A percentile compares a stretch with the other conserved stretches of the same genome.
phyloP scores from a whole-genome alignment of 2,329 filamentous ascomycete genomes.

The Chrysosporium keratinophilum region DNA sequence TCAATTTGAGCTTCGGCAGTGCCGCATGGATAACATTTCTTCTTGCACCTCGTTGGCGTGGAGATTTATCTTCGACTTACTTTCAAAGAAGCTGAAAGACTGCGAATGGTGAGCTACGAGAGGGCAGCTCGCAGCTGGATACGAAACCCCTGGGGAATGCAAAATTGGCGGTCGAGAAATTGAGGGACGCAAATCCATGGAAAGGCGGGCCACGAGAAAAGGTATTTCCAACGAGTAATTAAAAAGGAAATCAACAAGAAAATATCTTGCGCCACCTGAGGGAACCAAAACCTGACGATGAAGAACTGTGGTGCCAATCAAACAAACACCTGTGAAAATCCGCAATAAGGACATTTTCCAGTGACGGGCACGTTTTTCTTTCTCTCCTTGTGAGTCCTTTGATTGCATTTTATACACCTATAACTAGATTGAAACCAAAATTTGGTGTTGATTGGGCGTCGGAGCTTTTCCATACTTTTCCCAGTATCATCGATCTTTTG shows the following conservation, averaged over 20 bases:
- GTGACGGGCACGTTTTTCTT: not conserved
- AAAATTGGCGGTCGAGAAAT: constrained; percentile 37
- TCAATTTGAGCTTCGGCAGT: constrained; percentile 10
- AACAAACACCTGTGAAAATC: not conserved
- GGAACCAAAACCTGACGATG: too few species aligned
- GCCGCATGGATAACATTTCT: not conserved
- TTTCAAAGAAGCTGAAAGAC: constrained; percentile 43
- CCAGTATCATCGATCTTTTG: not conserved
- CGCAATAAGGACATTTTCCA: not conserved
- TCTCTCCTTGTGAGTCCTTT: not conserved
- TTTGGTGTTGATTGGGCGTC: not conserved
- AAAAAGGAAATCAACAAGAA: too few species aligned
- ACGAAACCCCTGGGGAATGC: constrained; percentile 41
- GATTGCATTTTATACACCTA: not conserved
- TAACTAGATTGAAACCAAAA: not conserved
- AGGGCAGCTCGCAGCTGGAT: constrained; percentile 46
- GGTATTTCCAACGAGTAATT: too few species aligned
- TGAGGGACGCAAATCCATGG: constrained; percentile 25
- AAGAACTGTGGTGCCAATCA: not conserved
- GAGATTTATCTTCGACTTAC: constrained; percentile 46
- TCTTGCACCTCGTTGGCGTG: constrained; percentile 27
- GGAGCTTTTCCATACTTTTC: not conserved
- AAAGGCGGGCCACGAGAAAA: constrained; percentile 40
- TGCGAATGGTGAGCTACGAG: constrained; percentile 48
- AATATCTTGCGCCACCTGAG: not conserved